Percentiles rank a stretch among this genome's conserved stretches.
Conservation (phyloP, 441 rosid species). For the Melastoma candidum region DNA sequence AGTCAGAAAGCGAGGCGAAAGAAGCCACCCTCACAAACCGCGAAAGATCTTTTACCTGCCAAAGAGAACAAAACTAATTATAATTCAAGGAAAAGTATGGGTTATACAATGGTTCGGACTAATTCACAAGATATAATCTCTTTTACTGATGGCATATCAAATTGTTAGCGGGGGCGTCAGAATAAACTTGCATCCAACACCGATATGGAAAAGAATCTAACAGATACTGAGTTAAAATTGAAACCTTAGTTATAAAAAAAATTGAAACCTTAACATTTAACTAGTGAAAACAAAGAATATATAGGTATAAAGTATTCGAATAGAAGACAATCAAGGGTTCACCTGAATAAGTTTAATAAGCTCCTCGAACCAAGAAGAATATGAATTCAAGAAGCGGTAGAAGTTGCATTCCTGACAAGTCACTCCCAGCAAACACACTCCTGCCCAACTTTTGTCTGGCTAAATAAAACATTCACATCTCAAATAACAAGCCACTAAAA, state of each 20-base stretch:
- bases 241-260: too few species aligned
- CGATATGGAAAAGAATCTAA: too few species aligned
- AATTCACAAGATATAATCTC: too few species aligned
- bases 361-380: conserved; percentile 56
- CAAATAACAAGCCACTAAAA: conserved; percentile 6
- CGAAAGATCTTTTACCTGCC: conserved; percentile 55
- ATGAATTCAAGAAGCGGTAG: conserved; percentile 49
- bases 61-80: conserved; percentile 17
- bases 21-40: conserved; percentile 74
- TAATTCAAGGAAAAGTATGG: too few species aligned
- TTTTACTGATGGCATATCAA: too few species aligned
- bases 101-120: too few species aligned
- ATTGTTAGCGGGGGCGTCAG: too few species aligned
- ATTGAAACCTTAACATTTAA: neutral
- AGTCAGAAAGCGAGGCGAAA: conserved; percentile 56
- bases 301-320: neutral
- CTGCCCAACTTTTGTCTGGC: conserved; percentile 89
- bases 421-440: conserved; percentile 69
- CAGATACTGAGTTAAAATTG: too few species aligned
- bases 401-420: conserved; percentile 66
- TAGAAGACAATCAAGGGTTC: neutral
- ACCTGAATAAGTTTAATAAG: conserved; percentile 57
- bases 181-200: too few species aligned
- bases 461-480: conserved; percentile 21
- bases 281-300: neutral